Percentiles rank a stretch among this genome's conserved stretches.
Evolutionary conservation across 140 eudicot genomes (phyloP).

Genomic region (Senecio squalidus): DNA sequence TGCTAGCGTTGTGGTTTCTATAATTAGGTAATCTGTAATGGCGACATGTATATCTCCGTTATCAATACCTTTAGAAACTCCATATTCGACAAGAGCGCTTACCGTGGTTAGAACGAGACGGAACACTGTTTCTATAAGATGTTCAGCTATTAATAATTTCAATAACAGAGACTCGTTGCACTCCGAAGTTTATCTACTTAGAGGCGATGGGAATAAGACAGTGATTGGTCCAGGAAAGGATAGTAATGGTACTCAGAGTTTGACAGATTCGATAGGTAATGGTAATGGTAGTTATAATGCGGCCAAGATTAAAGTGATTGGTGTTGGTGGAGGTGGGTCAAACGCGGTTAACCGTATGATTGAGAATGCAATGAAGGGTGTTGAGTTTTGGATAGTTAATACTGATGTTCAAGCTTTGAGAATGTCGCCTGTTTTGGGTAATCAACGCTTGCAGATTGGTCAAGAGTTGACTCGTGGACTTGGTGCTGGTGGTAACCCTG

Average conservation of each 20-base stretch:
- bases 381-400: conserved; percentile 82
- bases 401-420: conserved; percentile 83
- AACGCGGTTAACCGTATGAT: conserved; percentile 94
- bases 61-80: no score
- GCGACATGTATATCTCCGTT: no score
- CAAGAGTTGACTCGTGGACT: conserved; percentile 84
- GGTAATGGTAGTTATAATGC: conserved; percentile 45
- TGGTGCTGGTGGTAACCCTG: conserved; percentile 96
- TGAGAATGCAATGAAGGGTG: conserved; percentile 78
- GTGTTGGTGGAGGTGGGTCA: conserved; percentile 96
- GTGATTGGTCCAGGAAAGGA: conserved; percentile 40
- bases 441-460: conserved; percentile 71
- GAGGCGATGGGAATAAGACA: conserved; percentile 56
- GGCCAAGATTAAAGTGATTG: conserved; percentile 87
- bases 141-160: conserved; percentile 49
- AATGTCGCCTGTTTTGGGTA: conserved; percentile 64
- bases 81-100: no score
- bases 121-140: no score
- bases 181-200: conserved; percentile 61
- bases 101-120: no score
- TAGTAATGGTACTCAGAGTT: conserved; percentile 33
- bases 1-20: no score
- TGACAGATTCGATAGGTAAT: conserved; percentile 29
- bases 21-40: no score
- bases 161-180: conserved; percentile 56